These are phyloP conservation scores for Coemansia sp. DNA, from an alignment of 192 early-diverging fungal species.

Conservation along the genomic window DNA sequence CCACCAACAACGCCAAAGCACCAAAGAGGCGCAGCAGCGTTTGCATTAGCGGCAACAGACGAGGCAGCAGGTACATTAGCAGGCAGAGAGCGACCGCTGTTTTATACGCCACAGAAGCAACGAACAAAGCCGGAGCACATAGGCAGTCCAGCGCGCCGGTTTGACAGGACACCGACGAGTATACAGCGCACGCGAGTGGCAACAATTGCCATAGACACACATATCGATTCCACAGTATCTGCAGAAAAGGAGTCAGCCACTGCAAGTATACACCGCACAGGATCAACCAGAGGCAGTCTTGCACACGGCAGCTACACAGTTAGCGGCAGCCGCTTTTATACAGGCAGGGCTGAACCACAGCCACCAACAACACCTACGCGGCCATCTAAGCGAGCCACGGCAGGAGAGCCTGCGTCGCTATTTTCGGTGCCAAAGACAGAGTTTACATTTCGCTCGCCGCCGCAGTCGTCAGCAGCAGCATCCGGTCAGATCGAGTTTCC, in stretches of 20 bases:
- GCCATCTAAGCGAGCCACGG: background rate
- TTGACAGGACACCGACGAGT: constrained; percentile 36
- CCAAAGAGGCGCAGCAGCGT: constrained; percentile 6
- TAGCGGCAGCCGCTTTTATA: background rate
- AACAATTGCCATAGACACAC: constrained; percentile 7
- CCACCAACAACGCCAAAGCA: constrained; percentile 4
- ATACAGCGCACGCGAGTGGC: constrained; percentile 13
- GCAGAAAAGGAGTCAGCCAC: background rate
- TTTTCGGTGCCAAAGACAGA: constrained; percentile 4
- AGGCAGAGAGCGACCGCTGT: no score
- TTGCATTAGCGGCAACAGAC: no score
- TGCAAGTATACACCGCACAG: background rate
- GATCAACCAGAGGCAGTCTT: background rate
- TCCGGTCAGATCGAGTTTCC: constrained; percentile 15
- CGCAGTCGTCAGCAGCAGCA: background rate
- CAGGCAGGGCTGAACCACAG: background rate
- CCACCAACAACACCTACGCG: constrained; percentile 9
- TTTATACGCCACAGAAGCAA: constrained; percentile 1
- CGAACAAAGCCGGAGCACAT: constrained; percentile 7
- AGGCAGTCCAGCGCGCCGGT: constrained; percentile 23
- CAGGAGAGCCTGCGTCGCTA: background rate
- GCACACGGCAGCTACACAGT: background rate
- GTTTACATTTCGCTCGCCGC: constrained; percentile 33
- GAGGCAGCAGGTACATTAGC: no score
- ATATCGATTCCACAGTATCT: background rate